Conservation (phyloP, 805 yeast genomes). For the Hanseniaspora singularis region DNA sequence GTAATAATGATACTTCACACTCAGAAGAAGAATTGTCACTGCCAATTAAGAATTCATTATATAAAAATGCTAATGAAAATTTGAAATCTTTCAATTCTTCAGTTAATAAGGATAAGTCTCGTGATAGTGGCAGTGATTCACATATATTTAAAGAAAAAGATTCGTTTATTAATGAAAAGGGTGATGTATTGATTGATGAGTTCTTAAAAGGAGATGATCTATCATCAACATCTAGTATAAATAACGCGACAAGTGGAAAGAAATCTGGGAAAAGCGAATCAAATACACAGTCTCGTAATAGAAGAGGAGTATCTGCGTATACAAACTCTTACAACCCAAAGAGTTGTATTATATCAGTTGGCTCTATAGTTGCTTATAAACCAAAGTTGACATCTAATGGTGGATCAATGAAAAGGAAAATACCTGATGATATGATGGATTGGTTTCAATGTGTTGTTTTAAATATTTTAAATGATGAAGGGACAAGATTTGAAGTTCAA, state of each 20-base stretch:
- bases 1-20: no score
- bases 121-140: no score
- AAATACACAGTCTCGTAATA: background rate
- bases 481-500: conserved; percentile 70
- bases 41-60: no score
- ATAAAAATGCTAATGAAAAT: background rate
- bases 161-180: no score
- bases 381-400: conserved; percentile 30
- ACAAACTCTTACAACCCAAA: conserved; percentile 12
- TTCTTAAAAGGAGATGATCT: background rate
- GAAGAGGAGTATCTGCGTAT: conserved; percentile 9
- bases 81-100: background rate
- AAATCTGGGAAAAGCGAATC: conserved; percentile 1
- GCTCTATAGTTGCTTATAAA: conserved; percentile 81
- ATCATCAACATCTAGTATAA: background rate
- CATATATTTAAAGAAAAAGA: no score
- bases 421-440: conserved; percentile 51
- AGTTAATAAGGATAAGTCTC: no score
- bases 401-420: conserved; percentile 27
- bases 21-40: no score
- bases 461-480: conserved; percentile 57
- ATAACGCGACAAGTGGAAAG: no score
- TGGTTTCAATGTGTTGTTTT: conserved; percentile 95
- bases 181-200: background rate
- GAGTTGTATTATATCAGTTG: conserved; percentile 22